Base-by-base conservation (phyloP, 331 rosid genomes). In the Phaseolus coccineus region DNA sequence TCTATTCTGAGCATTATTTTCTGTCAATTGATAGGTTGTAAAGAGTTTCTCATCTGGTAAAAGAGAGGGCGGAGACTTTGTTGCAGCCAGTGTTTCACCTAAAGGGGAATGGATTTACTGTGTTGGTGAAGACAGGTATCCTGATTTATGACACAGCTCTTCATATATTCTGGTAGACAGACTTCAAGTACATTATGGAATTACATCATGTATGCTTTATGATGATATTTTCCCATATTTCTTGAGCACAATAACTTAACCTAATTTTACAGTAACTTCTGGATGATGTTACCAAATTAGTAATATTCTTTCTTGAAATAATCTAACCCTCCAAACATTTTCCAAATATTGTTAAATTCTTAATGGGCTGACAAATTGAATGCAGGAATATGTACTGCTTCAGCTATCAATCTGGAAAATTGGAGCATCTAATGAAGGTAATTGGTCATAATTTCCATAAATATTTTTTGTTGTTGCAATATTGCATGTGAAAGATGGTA, bases 91-190 rank as follows among this genome's bases (percentile, higher is more conserved):
- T 58, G 87, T 96, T 75, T 96, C 99, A 71, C 97, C 99, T 14
- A 96, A 96, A 87, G 99, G 99, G 52, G 99, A 96, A 86, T 96
- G 99, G 99, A 96, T 96, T 83, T 96, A 96, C 88, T 96, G 98
- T 84, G 85, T 96, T 79, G 99, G 99, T 81, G 99, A 96, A 89
- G 99, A 96, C 91, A 93, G 97, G 99, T 94, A 78, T 25, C 72
- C 37, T 67, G 9, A 39, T 69, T 53, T 73, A 30, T 22, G n/a
- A 16, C 39, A 48, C 37, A 63, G 68, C 66, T 63, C 62, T 71
- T 69, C 28, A 48, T 73, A 58, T 72, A 57, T 55, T 50, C 9
- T 24, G 66, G 33, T 51, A 42, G 22, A 73, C 74, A 67, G 19
- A 67, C 73, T 56, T 81, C 33, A 19, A 25, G 12, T 76, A 28